Base-by-base conservation (phyloP, 495 filamentous ascomycete species). In the Xylaria castorea region DNA sequence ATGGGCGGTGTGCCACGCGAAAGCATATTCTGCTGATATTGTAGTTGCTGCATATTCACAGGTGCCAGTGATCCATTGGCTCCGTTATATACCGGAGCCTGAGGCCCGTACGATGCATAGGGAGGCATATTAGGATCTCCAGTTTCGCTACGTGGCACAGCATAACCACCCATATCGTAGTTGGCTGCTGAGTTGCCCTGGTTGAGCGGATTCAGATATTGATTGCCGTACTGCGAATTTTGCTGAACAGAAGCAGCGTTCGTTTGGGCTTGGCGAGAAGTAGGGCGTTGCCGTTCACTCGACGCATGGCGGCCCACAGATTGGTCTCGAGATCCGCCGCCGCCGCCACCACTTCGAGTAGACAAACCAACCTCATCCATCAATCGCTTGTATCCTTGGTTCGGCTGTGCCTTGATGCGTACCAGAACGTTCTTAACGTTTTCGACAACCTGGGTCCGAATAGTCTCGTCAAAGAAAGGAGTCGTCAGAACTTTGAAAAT, bases 401-500 rank as follows among this genome's bases (percentile, higher is more conserved):
- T 91, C 60, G 96, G 94, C 71, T 95, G 92, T 7, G 93, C 95
- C 83, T 99, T 99, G 74, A 98, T 88, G 73, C 92, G 92, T 55
- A 93, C 86, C 53, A 99, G 87, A 66, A 98, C 95, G 80, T 91
- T 92, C 72, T 94, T 92, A 40, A 99, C 93, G 66, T 94, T 97
- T 80, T 97, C 93, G 1, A 96, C 89, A 51, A 97, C 94, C 73
- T 97, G 92, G 38, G 87, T 85, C 44, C 96, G 91, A 82, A 97
- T 93, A 22, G 86, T 91, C 77, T 99, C 97, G 73, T 99, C 97
- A 74, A 98, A 95, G 90, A 97, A 98, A 1, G 97, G 96, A 14
- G 96, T 98, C 5, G 96, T 98, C 48, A 99, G 85, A 44, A 98
- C 94, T 86, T 99, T 99, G 88, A 97, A 98, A 79, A 98, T 97